Base-by-base conservation (phyloP, 202 grass and related monocot genomes). In the Schoenoplectus tabernaemontani region DNA sequence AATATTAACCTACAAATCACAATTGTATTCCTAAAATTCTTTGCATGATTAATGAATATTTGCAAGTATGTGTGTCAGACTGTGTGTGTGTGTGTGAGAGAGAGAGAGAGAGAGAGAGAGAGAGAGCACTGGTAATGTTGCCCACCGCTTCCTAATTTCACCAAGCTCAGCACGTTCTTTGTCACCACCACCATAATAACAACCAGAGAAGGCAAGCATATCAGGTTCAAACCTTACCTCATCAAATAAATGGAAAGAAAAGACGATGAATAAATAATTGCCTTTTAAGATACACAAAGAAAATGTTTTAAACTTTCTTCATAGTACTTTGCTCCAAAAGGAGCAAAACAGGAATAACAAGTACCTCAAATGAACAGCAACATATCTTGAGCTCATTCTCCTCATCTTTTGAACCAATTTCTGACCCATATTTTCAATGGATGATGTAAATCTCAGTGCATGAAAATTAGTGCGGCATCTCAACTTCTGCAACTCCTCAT, bases 141-240 rank as follows among this genome's bases (percentile, higher is more conserved):
- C 89, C 95, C 91, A 98, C 10, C 89, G 91, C 78, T 98, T 98
- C 78, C 95, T 89, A 85, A 98, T 94, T 89, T 94, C 84, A 86
- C 75, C 74, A 4, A 98, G 86, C 66, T 98, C 95, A 54, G 79
- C 85, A 23, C 89, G 87, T 89, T 98, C 91, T 64, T 89, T 94
- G 57, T 98, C 95, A 80, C 95, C 95, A 17, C 91, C 95, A 59
- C 91, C 91, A 13, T 94, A 98, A 67, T 94, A 94, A 76, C 95
- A 98, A 24, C 95, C 91, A 82, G 95, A 98, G 91, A 98, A 98
- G 82, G 95, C 91, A 86, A 98, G 95, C 95, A 98, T 98, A 43
- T 98, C 95, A 60, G 89, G 91, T 86, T 98, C 95, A 82, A 98
- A 98, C 89, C 95, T 98, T 73, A 32, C 46, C 44, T 51, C 44